Evolutionary conservation across 192 early-diverging fungal genomes (phyloP).

Genomic region (Neocallimastix lanati): DNA sequence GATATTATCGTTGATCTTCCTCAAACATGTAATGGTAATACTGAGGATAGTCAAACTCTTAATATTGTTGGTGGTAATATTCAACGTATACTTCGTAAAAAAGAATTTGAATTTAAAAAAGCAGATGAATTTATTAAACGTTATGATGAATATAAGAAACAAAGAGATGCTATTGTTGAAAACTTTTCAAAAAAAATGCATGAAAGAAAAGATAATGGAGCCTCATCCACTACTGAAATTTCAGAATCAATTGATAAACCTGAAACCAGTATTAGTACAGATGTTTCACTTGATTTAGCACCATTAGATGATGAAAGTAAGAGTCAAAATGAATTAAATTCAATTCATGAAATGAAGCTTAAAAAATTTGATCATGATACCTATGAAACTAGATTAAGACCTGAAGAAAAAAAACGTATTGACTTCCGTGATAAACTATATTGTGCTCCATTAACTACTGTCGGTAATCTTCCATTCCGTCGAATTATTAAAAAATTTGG

Average conservation of each 20-base stretch:
- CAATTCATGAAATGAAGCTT: slow-evolving; percentile 7
- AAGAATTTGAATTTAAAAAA: slow-evolving; percentile 4
- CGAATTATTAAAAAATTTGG: slow-evolving; percentile 84
- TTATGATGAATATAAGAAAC: not conserved
- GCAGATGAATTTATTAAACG: not conserved
- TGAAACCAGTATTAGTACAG: not conserved
- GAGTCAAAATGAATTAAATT: not conserved
- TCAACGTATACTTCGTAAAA: slow-evolving; percentile 19
- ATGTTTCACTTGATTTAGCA: not conserved
- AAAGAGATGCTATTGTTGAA: slow-evolving; percentile 2
- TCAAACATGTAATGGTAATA: not conserved
- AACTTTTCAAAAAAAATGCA: not conserved
- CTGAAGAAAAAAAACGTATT: slow-evolving; percentile 32
- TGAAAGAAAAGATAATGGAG: not conserved
- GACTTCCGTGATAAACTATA: slow-evolving; percentile 80
- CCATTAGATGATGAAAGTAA: slow-evolving; percentile 3
- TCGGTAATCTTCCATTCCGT: slow-evolving; percentile 93
- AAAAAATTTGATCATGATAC: slow-evolving; percentile 16
- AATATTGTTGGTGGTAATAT: slow-evolving; percentile 26
- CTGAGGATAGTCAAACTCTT: not conserved
- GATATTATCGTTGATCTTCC: not conserved
- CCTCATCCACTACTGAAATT: not conserved
- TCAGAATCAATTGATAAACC: slow-evolving; percentile 1
- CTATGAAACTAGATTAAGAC: slow-evolving; percentile 16
- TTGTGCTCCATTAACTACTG: slow-evolving; percentile 87